phyloP scores from a whole-genome alignment of 805 yeast genomes.

The Ogataea kodamae region DNA sequence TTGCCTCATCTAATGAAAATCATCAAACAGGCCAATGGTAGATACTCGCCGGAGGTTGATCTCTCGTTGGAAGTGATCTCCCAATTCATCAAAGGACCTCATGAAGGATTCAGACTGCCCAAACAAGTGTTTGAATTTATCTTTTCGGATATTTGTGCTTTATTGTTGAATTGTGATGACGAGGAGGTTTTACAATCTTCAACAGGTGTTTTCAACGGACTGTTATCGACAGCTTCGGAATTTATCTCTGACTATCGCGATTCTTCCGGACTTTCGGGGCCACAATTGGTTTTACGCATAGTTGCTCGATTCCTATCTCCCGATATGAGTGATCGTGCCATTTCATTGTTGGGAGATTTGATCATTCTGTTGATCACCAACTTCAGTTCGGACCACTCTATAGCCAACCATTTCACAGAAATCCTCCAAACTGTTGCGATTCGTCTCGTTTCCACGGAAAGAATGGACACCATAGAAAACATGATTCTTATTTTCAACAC shows the following conservation, averaged over 20 bases:
- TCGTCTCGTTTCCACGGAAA: conserved; percentile 63
- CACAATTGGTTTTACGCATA: conserved; percentile 55
- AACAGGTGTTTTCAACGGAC: conserved; percentile 65
- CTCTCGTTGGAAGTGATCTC: conserved; percentile 56
- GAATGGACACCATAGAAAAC: conserved; percentile 72
- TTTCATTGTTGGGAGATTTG: conserved; percentile 66
- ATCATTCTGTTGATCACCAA: conserved; percentile 29
- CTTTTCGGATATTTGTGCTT: conserved; percentile 41
- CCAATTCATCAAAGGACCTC: conserved; percentile 46
- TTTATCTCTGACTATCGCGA: conserved; percentile 33
- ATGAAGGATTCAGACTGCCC: conserved; percentile 20
- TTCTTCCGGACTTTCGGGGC: conserved; percentile 41
- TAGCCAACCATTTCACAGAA: conserved; percentile 45
- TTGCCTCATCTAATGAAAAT: conserved; percentile 49
- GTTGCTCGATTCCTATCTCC: conserved; percentile 72
- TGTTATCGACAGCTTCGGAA: conserved; percentile 44
- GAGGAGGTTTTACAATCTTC: conserved; percentile 75
- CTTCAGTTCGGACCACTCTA: conserved; percentile 33
- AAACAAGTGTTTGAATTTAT: conserved; percentile 37
- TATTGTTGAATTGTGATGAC: conserved; percentile 52
- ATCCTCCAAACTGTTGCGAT: conserved; percentile 72
- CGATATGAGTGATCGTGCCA: conserved; percentile 72
- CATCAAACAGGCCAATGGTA: conserved; percentile 36
- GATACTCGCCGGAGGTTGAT: conserved; percentile 58
- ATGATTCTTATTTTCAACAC: conserved; percentile 73